Evolutionary conservation across 2,329 filamentous ascomycete genomes (phyloP).

Genomic region (Fusarium pseudoanthophilum): DNA sequence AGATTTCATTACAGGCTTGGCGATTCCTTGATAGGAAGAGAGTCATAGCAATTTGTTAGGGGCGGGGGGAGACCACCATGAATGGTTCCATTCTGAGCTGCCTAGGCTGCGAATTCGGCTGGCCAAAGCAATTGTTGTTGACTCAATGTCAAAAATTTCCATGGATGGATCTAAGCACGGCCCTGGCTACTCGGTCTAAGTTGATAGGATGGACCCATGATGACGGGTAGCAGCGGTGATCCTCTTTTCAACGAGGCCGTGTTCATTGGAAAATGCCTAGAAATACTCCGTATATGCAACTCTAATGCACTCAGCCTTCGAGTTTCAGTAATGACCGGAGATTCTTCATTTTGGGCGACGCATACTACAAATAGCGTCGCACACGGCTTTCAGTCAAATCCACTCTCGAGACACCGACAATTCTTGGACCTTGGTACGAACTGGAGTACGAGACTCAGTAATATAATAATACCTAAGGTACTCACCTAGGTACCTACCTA

Average conservation of each 20-base stretch:
- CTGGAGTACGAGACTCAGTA: not conserved
- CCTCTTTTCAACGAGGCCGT: not conserved
- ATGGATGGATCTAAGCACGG: not conserved
- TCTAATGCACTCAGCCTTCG: not conserved
- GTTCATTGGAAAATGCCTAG: not conserved
- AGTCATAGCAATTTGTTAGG: not conserved
- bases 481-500: not conserved
- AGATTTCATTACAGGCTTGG: not conserved
- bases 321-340: not conserved
- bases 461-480: too few species aligned
- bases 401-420: not conserved
- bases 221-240: constrained; percentile 2
- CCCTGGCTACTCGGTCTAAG: not conserved
- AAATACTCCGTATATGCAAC: not conserved
- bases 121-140: not conserved
- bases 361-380: not conserved
- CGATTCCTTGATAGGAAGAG: not conserved
- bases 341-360: not conserved
- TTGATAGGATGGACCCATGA: not conserved
- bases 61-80: not conserved
- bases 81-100: not conserved
- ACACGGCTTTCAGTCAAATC: not conserved
- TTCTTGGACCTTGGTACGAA: not conserved
- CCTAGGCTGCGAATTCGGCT: constrained; percentile 13
- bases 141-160: constrained; percentile 3